phyloP scores from a whole-genome alignment of 1,284 basidiomycete genomes.

The Garcileccinum viscosum region DNA sequence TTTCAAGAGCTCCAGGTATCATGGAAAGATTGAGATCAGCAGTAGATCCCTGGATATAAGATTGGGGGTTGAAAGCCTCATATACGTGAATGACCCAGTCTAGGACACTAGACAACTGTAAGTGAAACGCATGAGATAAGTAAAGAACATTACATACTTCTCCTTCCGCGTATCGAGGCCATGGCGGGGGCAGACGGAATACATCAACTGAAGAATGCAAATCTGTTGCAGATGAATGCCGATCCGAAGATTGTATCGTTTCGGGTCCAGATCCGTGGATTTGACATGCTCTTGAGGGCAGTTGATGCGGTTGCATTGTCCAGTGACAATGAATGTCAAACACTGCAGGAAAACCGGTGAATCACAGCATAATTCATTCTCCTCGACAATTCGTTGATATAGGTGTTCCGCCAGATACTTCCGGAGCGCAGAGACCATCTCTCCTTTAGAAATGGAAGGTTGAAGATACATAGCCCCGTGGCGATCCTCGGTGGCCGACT shows the following conservation, averaged over 20 bases:
- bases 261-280: slow-evolving; percentile 29
- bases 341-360: slow-evolving; percentile 48
- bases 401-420: slow-evolving; percentile 38
- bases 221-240: slow-evolving; percentile 56
- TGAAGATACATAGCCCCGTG: slow-evolving; percentile 3
- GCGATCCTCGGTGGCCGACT: slow-evolving; percentile 9
- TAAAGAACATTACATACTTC: slow-evolving; percentile 24
- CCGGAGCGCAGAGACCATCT: slow-evolving; percentile 22
- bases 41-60: slow-evolving; percentile 43
- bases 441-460: slow-evolving; percentile 12
- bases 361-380: slow-evolving; percentile 42
- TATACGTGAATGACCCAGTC: slow-evolving; percentile 47
- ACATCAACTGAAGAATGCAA: slow-evolving; percentile 45
- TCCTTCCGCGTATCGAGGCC: slow-evolving; percentile 6
- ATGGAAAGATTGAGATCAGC: slow-evolving; percentile 38
- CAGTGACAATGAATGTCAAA: slow-evolving; percentile 41
- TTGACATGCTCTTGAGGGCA: slow-evolving; percentile 49
- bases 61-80: slow-evolving; percentile 47
- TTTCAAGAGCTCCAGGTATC: slow-evolving; percentile 45
- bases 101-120: slow-evolving; percentile 8
- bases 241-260: slow-evolving; percentile 47
- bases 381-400: slow-evolving; percentile 37
- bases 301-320: slow-evolving; percentile 41
- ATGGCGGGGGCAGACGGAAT: slow-evolving; percentile 23
- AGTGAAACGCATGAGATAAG: background rate